Evolutionary conservation across 2,329 filamentous ascomycete genomes (phyloP).

Genomic region (Moelleriella libera): DNA sequence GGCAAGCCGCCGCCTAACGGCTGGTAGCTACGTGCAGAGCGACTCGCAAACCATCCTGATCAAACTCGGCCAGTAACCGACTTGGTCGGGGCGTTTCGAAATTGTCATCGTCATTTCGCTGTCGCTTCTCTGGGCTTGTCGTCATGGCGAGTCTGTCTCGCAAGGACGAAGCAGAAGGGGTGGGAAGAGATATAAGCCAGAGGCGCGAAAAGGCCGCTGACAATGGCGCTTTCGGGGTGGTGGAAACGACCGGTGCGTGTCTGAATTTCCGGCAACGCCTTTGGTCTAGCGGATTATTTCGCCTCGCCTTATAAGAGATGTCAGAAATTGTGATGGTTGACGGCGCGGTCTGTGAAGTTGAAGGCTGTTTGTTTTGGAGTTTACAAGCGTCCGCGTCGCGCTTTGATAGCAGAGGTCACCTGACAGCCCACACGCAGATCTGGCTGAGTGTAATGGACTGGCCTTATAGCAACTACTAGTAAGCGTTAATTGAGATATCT

Average conservation of each 20-base stretch:
- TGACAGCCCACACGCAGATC: too few relatives aligned
- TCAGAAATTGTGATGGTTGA: background rate
- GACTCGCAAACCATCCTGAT: background rate
- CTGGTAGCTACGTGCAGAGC: background rate
- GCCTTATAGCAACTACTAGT: too few relatives aligned
- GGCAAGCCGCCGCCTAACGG: background rate
- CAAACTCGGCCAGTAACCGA: background rate
- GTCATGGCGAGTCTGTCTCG: background rate
- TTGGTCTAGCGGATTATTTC: background rate
- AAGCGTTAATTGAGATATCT: too few relatives aligned
- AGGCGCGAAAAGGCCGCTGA: background rate
- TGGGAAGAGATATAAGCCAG: background rate
- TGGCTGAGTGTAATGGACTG: too few relatives aligned
- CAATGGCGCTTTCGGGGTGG: background rate
- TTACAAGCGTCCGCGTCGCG: too few relatives aligned
- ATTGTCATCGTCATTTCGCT: background rate
- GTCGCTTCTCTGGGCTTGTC: background rate
- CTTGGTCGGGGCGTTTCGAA: background rate
- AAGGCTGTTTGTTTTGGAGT: too few relatives aligned
- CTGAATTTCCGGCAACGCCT: background rate
- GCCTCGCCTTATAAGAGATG: background rate
- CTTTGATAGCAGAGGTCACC: too few relatives aligned
- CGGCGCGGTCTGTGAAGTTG: too few relatives aligned
- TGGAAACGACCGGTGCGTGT: background rate
- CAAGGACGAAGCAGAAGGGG: background rate